Evolutionary conservation across 2,329 filamentous ascomycete genomes (phyloP).

Genomic region (Ophiobolus disseminans): DNA sequence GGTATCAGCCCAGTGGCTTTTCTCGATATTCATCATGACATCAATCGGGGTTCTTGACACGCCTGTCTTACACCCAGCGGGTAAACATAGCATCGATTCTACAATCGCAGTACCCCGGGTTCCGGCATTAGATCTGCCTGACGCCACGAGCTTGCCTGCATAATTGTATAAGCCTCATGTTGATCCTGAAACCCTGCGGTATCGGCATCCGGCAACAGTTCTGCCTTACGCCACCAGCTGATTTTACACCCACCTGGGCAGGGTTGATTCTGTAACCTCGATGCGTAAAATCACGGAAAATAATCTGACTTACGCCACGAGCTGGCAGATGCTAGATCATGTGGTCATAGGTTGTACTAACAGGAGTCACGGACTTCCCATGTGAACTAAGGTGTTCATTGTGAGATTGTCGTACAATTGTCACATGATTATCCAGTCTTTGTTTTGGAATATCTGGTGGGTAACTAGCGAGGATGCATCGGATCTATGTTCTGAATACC

Average conservation of each 20-base stretch:
- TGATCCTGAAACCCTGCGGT: neutral
- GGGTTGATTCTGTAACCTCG: neutral
- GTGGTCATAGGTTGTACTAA: neutral
- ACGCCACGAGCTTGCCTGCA: constrained; percentile 1
- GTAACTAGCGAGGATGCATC: neutral
- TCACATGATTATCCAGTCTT: neutral
- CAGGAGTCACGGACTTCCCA: neutral
- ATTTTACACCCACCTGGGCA: neutral
- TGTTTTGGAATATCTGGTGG: constrained; percentile 1
- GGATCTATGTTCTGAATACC: constrained; percentile 1
- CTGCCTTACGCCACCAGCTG: constrained; percentile 4
- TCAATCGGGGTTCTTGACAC: constrained; percentile 2
- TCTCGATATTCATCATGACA: neutral
- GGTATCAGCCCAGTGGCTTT: constrained; percentile 1
- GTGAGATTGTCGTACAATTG: neutral
- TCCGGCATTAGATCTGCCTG: constrained; percentile 1
- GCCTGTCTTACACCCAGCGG: neutral
- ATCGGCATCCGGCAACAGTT: neutral
- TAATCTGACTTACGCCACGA: constrained; percentile 3
- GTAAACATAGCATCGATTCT: neutral
- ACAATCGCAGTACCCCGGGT: neutral
- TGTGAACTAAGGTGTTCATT: neutral
- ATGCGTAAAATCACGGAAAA: neutral
- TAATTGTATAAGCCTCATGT: neutral
- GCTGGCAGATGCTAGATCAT: constrained; percentile 1